Conservation (phyloP, 2,329 filamentous ascomycete species). For the Cladosporium sp. region DNA sequence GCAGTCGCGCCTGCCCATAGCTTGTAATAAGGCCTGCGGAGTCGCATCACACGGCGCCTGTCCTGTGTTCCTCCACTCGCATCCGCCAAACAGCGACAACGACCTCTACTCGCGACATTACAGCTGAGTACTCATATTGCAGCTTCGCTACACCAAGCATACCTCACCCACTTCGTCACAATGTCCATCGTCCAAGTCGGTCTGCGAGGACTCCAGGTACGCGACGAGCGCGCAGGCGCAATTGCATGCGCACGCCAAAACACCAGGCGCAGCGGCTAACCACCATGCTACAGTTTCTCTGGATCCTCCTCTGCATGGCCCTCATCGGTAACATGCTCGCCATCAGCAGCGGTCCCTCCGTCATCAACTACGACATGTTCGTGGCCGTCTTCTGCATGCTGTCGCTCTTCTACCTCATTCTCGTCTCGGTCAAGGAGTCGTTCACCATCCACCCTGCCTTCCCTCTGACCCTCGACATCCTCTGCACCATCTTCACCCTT, state of each 20-base stretch:
- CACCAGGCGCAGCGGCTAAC: not conserved
- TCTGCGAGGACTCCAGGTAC: slow-evolving; percentile 25
- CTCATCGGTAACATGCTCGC: slow-evolving; percentile 59
- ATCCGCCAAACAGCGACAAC: too few relatives aligned
- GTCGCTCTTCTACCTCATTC: slow-evolving; percentile 56
- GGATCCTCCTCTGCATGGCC: slow-evolving; percentile 54
- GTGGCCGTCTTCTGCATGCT: slow-evolving; percentile 61
- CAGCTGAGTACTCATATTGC: too few relatives aligned
- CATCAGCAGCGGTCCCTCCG: slow-evolving; percentile 39
- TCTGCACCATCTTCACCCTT: slow-evolving; percentile 62
- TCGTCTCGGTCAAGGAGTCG: slow-evolving; percentile 48
- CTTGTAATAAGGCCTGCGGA: too few relatives aligned
- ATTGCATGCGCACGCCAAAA: slow-evolving; percentile 1
- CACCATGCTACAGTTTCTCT: slow-evolving; percentile 45
- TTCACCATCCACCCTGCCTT: slow-evolving; percentile 47
- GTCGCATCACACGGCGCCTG: too few relatives aligned
- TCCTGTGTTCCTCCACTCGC: too few relatives aligned
- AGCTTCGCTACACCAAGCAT: too few relatives aligned
- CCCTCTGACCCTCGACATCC: slow-evolving; percentile 50
- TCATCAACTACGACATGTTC: slow-evolving; percentile 62
- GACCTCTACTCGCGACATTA: too few relatives aligned
- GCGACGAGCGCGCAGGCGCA: not conserved
- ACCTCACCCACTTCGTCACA: not conserved
- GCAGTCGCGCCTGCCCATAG: too few relatives aligned
- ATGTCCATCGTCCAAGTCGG: slow-evolving; percentile 22